A percentile compares a stretch with the other conserved stretches of the same genome.
phyloP scores from a whole-genome alignment of 2,329 filamentous ascomycete species.

The Fusarium sp. region DNA sequence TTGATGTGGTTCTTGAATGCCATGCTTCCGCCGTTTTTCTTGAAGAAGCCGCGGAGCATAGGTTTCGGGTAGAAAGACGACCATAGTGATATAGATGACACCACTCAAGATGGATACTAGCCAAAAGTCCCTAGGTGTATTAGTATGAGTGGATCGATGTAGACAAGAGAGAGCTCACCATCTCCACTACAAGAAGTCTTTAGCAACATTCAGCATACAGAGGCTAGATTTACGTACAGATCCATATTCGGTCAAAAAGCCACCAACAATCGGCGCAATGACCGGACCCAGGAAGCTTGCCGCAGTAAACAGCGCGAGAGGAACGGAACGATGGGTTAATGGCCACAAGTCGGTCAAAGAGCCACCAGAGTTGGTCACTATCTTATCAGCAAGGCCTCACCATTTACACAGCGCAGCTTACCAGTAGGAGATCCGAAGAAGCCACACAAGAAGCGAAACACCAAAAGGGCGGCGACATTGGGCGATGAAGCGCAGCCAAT shows the following conservation, averaged over 20 bases:
- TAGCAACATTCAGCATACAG: neutral
- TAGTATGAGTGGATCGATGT: neutral
- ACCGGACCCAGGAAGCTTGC: neutral
- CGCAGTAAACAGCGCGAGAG: neutral
- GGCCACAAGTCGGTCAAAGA: neutral
- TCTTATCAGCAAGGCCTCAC: neutral
- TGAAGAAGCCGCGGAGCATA: neutral
- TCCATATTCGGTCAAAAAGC: neutral
- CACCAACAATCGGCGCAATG: neutral
- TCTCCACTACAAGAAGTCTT: neutral
- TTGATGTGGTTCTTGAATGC: neutral
- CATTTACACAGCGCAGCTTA: neutral
- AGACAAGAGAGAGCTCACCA: neutral
- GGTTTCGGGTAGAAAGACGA: fast-evolving
- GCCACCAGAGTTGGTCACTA: neutral
- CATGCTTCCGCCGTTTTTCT: neutral
- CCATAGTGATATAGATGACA: fast-evolving
- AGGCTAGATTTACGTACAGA: neutral
- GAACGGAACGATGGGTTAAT: neutral
- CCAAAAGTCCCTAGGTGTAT: neutral
- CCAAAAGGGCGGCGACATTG: neutral
- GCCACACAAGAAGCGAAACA: neutral
- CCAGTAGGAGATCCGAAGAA: neutral
- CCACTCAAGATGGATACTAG: neutral
- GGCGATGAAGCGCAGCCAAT: neutral